These are phyloP conservation scores for Nothophytophthora sp. DNA, from an alignment of 352 stramenopile genomes.

Conservation along the genomic window DNA sequence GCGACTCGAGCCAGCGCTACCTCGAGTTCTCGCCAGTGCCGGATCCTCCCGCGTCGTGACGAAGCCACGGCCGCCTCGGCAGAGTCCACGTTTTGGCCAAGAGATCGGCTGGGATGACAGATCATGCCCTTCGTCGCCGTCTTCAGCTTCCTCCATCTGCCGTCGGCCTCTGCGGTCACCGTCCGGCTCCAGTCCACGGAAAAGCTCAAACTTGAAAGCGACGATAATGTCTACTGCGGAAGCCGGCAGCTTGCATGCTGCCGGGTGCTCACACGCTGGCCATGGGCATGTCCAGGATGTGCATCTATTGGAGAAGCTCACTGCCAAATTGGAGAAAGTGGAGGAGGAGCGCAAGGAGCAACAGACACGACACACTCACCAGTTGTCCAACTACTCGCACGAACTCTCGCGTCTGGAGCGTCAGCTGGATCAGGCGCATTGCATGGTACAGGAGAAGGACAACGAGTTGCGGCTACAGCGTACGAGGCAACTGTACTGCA, in stretches of 20 bases:
- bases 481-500: slow-evolving; percentile 49
- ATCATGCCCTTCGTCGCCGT: background rate
- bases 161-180: slow-evolving; percentile 6
- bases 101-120: slow-evolving; percentile 12
- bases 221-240: background rate
- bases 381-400: slow-evolving; percentile 70
- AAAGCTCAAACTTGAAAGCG: slow-evolving; percentile 8
- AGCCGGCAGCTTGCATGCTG: too few relatives aligned
- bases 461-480: slow-evolving; percentile 59
- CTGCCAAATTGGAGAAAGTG: slow-evolving; percentile 32
- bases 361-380: slow-evolving; percentile 46
- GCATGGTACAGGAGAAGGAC: slow-evolving; percentile 52
- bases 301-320: slow-evolving; percentile 27
- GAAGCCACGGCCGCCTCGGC: slow-evolving; percentile 8
- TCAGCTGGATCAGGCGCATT: slow-evolving; percentile 58
- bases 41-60: too few relatives aligned
- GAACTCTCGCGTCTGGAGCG: slow-evolving; percentile 68
- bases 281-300: slow-evolving; percentile 7
- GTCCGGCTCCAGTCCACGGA: slow-evolving; percentile 2
- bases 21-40: too few relatives aligned
- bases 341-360: slow-evolving; percentile 59
- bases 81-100: slow-evolving; percentile 1
- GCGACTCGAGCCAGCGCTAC: slow-evolving; percentile 5
- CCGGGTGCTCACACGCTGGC: slow-evolving; percentile 4
- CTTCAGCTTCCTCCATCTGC: background rate